phyloP scores from a whole-genome alignment of 768 basidiomycete species.

The Dentipellis sp. region DNA sequence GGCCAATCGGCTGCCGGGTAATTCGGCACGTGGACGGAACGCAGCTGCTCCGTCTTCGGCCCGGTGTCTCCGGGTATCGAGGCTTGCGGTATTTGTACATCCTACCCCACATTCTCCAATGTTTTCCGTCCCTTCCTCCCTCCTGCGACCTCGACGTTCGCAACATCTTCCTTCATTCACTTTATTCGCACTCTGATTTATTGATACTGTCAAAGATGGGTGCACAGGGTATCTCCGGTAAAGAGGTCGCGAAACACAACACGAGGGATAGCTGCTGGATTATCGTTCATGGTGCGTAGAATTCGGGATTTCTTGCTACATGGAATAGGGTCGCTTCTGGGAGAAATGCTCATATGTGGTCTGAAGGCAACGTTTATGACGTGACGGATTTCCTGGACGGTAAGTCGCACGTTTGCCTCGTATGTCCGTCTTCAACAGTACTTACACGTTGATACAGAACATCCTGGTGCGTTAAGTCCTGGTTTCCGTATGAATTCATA shows the following conservation, averaged over 20 bases:
- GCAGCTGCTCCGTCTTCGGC: not conserved
- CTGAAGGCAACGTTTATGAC: constrained; percentile 33
- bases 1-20: not conserved
- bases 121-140: no score
- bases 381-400: constrained; percentile 32
- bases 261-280: constrained; percentile 15
- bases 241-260: constrained; percentile 9
- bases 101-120: not conserved
- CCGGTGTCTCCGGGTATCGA: not conserved
- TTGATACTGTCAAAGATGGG: not conserved
- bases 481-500: not conserved
- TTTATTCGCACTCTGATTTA: no score
- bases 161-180: no score
- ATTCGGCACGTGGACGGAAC: not conserved
- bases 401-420: constrained; percentile 5
- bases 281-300: constrained; percentile 11
- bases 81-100: not conserved
- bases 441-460: constrained; percentile 1
- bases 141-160: no score
- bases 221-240: constrained; percentile 7
- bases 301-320: no score
- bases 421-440: not conserved
- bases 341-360: not conserved
- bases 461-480: constrained; percentile 7
- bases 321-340: no score